Conservation (phyloP, 2,329 filamentous ascomycete species). For the Verticillium isaacii region DNA sequence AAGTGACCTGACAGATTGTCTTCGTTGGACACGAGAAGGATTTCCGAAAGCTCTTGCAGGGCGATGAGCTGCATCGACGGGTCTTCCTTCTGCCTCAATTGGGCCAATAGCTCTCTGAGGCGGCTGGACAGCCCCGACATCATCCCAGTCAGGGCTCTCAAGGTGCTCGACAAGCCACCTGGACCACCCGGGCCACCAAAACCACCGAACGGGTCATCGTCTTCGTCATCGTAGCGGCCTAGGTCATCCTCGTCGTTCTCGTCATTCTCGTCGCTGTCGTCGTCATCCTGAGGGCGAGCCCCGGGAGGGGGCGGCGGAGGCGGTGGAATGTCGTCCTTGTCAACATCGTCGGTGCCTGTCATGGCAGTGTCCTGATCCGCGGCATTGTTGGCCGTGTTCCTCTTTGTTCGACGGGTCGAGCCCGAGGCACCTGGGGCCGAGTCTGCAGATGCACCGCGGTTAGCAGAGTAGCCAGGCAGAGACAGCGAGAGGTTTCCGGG, state of each 20-base stretch:
- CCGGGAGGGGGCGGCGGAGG: constrained; percentile 37
- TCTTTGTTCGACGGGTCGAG: constrained; percentile 46
- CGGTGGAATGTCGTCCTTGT: constrained; percentile 34
- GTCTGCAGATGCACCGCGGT: constrained; percentile 22
- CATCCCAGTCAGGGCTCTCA: constrained; percentile 85
- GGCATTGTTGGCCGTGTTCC: constrained; percentile 40
- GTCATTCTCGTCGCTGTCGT: constrained; percentile 37
- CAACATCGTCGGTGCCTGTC: constrained; percentile 60
- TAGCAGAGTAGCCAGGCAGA: background rate
- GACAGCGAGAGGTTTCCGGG: background rate
- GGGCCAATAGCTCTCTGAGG: constrained; percentile 71
- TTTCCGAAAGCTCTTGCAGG: constrained; percentile 87
- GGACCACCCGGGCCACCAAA: constrained; percentile 64
- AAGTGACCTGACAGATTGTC: constrained; percentile 95
- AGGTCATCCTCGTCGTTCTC: constrained; percentile 54
- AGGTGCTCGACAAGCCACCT: constrained; percentile 68
- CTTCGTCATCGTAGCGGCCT: constrained; percentile 51
- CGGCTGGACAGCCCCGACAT: constrained; percentile 85
- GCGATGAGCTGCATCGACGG: constrained; percentile 85
- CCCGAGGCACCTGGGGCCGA: constrained; percentile 27
- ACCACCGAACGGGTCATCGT: constrained; percentile 58
- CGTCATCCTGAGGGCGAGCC: constrained; percentile 25
- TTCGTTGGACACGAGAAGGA: constrained; percentile 90
- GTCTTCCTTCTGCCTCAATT: constrained; percentile 78
- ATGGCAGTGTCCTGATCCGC: constrained; percentile 64